Evolutionary conservation across 805 yeast species (phyloP), one percentile per base, ranked within the genome.

Genomic region (Metschnikowia gelsemii): DNA sequence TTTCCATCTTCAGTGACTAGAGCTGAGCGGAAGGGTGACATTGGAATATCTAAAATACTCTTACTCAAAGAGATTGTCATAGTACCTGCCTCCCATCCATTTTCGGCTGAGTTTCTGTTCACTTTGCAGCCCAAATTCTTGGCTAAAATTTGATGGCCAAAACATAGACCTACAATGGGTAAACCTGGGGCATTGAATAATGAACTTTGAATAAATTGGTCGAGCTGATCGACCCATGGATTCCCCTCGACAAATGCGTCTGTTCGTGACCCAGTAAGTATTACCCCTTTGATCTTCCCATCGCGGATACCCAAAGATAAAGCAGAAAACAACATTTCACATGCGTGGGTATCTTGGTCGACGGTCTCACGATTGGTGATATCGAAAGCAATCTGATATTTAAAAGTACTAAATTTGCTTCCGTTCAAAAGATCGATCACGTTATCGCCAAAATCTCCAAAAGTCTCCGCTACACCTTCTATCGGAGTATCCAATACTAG

Each of bases 71-170:
- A 45, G 11, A 86, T 66, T 24, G 74, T 65, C 11, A 74, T 67
- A 4, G 77, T 67, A 0, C 95, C 90, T 18, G 76, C 65, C 60
- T 89, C 96, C 84, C 89, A 80, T 2, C 93, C 93, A 32, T 61
- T 50, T 1, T 72, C 72, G 8, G 58, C 40, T 5, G 50, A 34
- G 58, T 79, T 84, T 43, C 78, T 66, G 8, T 64, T 76, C 3
- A 84, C 84, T 33, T 61, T 62, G 18, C 76, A 75, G 2, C 87
- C 91, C 32, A 86, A 59, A 5, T 84, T 79, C 39, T 83, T 74
- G 1, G 80, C 82, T 12, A 88, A 60, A 18, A 87, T 71, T 58
- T 88, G 96, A 61, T 89, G 96, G 5, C 96, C 96, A 58, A 87
- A 88, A 61, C 96, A 88, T 30, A 88, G 67, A 3, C 95, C 95